phyloP scores from a whole-genome alignment of 306 rosid species.

The Pueraria montana region DNA sequence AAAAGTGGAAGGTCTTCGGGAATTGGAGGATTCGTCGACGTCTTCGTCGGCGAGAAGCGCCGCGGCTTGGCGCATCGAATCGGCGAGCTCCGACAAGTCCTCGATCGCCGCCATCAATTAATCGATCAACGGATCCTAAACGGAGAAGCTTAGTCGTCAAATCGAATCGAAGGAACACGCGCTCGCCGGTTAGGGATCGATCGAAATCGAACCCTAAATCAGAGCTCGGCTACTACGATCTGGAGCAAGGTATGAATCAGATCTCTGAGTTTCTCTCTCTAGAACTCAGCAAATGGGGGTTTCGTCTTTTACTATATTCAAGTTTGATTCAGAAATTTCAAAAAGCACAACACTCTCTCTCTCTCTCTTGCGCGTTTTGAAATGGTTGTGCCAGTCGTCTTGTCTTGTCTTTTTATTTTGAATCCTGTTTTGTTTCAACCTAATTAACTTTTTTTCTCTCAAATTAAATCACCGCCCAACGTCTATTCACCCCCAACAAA shows the following conservation, averaged over 20 bases:
- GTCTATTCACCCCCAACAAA: neutral
- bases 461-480: slow-evolving; percentile 27
- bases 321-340: slow-evolving; percentile 47
- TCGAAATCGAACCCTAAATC: slow-evolving; percentile 60
- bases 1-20: slow-evolving; percentile 85
- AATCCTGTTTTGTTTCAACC: slow-evolving; percentile 43
- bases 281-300: neutral
- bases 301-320: slow-evolving; percentile 16
- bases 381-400: slow-evolving; percentile 42
- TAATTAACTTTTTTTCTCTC: neutral
- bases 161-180: neutral
- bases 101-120: slow-evolving; percentile 94
- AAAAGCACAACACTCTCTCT: slow-evolving; percentile 37
- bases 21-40: slow-evolving; percentile 78
- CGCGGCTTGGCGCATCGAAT: slow-evolving; percentile 90
- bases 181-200: slow-evolving; percentile 45
- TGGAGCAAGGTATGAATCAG: slow-evolving; percentile 33
- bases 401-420: slow-evolving; percentile 47
- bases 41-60: slow-evolving; percentile 95
- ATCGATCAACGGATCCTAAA: slow-evolving; percentile 53
- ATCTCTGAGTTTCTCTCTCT: slow-evolving; percentile 58
- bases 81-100: slow-evolving; percentile 85
- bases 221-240: slow-evolving; percentile 40
- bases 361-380: slow-evolving; percentile 46
- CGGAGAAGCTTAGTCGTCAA: slow-evolving; percentile 8